These are phyloP conservation scores for Cutaneotrichosporon sp. DNA, from an alignment of 1,284 basidiomycete genomes.

Conservation along the genomic window DNA sequence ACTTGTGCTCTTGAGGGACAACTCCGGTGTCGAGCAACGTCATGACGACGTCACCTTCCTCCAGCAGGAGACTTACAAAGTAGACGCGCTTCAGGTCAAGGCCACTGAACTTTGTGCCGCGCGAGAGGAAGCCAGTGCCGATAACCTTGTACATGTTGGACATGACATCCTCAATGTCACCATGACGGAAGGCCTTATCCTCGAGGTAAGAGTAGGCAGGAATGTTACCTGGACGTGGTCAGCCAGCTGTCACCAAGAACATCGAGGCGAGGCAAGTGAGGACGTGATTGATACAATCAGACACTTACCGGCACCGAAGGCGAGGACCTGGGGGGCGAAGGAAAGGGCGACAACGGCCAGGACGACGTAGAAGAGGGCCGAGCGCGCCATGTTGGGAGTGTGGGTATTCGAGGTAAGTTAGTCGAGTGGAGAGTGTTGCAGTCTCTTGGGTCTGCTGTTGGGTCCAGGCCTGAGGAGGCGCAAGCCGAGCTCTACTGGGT, in stretches of 20 bases:
- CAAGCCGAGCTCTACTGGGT: too few species aligned
- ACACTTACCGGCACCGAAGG: slow-evolving; percentile 48
- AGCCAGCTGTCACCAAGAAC: neutral
- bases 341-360: slow-evolving; percentile 46
- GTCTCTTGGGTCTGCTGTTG: neutral
- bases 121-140: slow-evolving; percentile 63
- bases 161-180: slow-evolving; percentile 66
- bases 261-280: neutral
- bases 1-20: neutral
- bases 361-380: slow-evolving; percentile 37
- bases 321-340: slow-evolving; percentile 44
- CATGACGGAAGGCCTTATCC: slow-evolving; percentile 75
- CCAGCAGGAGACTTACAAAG: slow-evolving; percentile 47
- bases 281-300: neutral
- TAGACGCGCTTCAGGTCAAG: slow-evolving; percentile 50
- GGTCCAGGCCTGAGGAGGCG: too few species aligned
- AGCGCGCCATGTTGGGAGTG: slow-evolving; percentile 33
- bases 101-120: slow-evolving; percentile 65
- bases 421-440: neutral
- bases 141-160: slow-evolving; percentile 62
- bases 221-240: slow-evolving; percentile 43
- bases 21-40: neutral
- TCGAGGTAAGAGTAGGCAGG: slow-evolving; percentile 53
- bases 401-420: neutral
- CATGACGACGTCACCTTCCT: too few species aligned